Percentiles rank a stretch among this genome's conserved stretches.
Conservation (phyloP, 352 stramenopile species). For the Globisporangium yorkense region DNA sequence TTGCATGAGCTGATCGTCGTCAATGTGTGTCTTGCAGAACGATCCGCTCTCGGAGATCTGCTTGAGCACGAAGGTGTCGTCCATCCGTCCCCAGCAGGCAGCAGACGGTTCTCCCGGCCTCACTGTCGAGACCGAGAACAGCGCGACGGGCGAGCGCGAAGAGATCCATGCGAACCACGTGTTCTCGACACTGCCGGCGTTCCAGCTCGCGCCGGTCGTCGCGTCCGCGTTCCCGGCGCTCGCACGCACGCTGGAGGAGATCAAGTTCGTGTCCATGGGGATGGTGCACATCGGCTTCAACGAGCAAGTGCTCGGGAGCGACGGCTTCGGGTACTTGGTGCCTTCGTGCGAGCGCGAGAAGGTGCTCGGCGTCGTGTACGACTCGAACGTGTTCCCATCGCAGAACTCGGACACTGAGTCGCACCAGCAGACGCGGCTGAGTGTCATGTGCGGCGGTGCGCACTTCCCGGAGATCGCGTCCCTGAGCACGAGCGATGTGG, state of each 20-base stretch:
- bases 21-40: constrained; percentile 3
- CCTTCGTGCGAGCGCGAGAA: constrained; percentile 62
- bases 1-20: neutral
- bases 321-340: constrained; percentile 87
- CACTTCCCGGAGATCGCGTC: constrained; percentile 59
- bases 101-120: constrained; percentile 16
- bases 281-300: constrained; percentile 81
- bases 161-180: constrained; percentile 57
- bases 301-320: constrained; percentile 38
- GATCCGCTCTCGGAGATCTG: constrained; percentile 40
- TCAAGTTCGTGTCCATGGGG: constrained; percentile 77
- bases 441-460: constrained; percentile 79
- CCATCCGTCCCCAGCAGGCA: constrained; percentile 9
- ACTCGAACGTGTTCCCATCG: constrained; percentile 85
- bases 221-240: constrained; percentile 37
- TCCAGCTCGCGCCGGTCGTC: constrained; percentile 43
- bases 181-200: constrained; percentile 74
- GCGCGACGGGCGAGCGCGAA: constrained; percentile 15
- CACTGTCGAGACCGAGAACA: constrained; percentile 35
- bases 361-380: constrained; percentile 81
- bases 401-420: constrained; percentile 39
- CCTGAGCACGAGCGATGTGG: constrained; percentile 39
- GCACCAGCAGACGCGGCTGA: constrained; percentile 59
- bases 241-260: constrained; percentile 40
- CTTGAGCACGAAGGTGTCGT: constrained; percentile 28